Conservation (phyloP, 768 basidiomycete genomes). For the Hortiboletus campestris region DNA sequence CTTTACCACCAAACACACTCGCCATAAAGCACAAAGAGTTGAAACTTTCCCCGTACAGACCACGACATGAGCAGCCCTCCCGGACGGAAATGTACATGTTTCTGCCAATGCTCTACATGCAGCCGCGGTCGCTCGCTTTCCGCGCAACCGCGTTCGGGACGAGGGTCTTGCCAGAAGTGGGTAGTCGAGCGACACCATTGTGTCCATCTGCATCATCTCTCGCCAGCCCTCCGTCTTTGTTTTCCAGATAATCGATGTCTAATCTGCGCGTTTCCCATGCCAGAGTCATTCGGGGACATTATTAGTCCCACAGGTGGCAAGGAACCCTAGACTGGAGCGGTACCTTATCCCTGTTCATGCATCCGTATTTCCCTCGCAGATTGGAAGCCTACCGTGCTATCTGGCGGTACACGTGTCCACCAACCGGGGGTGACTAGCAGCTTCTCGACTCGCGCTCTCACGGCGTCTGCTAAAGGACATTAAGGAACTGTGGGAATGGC, state of each 20-base stretch:
- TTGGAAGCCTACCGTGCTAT: conserved; percentile 15
- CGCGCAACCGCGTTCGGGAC: no score
- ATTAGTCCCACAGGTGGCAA: conserved; percentile 13
- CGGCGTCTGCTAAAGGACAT: conserved; percentile 10
- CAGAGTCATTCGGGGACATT: conserved; percentile 15
- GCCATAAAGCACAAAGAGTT: no score
- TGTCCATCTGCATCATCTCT: no score
- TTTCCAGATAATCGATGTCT: neutral
- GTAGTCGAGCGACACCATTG: no score
- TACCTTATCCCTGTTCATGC: neutral
- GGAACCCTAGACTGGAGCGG: neutral
- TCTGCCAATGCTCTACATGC: no score
- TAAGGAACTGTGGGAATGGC: no score
- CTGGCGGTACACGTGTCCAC: conserved; percentile 35
- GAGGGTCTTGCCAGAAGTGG: no score
- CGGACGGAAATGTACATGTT: no score
- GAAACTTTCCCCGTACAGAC: no score
- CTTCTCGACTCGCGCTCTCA: conserved; percentile 36
- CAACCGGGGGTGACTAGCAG: conserved; percentile 43
- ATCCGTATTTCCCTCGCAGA: conserved; percentile 19
- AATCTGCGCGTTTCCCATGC: conserved; percentile 36
- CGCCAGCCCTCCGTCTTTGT: neutral
- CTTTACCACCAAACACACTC: no score
- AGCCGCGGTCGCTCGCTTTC: no score
- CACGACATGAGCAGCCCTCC: no score